These are phyloP conservation scores for Suillus placidus DNA, from an alignment of 768 basidiomycete genomes.

Conservation along the genomic window DNA sequence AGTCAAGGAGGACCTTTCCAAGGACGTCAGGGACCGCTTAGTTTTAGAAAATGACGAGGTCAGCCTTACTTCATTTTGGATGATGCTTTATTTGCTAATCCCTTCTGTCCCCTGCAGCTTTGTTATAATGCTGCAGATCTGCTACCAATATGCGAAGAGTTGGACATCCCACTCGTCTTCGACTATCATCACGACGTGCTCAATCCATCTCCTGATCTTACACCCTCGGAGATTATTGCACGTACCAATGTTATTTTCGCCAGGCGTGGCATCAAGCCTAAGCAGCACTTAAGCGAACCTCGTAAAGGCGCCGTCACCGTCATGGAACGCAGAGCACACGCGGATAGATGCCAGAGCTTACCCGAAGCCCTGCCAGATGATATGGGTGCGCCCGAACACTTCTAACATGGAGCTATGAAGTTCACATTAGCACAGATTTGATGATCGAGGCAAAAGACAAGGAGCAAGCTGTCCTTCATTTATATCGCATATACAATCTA, in stretches of 20 bases:
- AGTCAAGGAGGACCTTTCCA: conserved; percentile 58
- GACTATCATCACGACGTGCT: conserved; percentile 87
- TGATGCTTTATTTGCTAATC: background rate
- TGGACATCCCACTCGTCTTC: conserved; percentile 73
- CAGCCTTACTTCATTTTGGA: conserved; percentile 14
- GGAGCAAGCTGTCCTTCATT: conserved; percentile 89
- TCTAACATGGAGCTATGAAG: conserved; percentile 13
- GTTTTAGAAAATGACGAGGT: conserved; percentile 97
- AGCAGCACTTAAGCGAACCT: conserved; percentile 93
- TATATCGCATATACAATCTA: conserved; percentile 77
- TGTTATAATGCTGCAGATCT: conserved; percentile 91
- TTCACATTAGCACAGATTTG: conserved; percentile 50
- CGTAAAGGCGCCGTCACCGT: conserved; percentile 79
- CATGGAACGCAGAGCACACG: conserved; percentile 87
- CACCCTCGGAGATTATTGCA: conserved; percentile 69
- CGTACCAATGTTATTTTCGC: conserved; percentile 75
- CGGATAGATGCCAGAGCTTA: conserved; percentile 75
- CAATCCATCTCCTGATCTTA: conserved; percentile 53
- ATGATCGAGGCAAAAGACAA: conserved; percentile 97
- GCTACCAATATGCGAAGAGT: conserved; percentile 82
- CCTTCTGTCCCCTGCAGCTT: conserved; percentile 39
- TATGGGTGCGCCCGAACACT: conserved; percentile 48
- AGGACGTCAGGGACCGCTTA: conserved; percentile 68
- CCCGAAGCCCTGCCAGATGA: conserved; percentile 68
- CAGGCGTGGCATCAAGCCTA: conserved; percentile 78